Evolutionary conservation across 2,329 filamentous ascomycete species (phyloP).

Genomic region (Escovopsis sp.): DNA sequence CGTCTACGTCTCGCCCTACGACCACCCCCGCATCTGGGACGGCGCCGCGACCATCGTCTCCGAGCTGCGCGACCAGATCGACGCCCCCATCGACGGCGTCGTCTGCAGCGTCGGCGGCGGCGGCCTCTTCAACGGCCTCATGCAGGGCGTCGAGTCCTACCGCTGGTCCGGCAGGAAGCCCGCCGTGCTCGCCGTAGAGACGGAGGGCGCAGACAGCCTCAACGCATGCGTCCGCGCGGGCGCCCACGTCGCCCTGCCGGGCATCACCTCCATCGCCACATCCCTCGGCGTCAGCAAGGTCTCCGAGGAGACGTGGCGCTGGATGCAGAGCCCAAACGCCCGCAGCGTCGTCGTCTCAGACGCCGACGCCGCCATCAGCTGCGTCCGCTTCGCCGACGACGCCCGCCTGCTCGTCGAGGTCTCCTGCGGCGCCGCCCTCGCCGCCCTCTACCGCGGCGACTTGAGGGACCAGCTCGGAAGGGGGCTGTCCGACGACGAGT

Average conservation of each 20-base stretch:
- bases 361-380: conserved; percentile 65
- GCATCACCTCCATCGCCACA: conserved; percentile 62
- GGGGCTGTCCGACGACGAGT: conserved; percentile 39
- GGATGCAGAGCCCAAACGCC: conserved; percentile 32
- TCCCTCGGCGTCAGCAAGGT: conserved; percentile 63
- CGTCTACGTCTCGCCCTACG: conserved; percentile 57
- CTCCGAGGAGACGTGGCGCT: conserved; percentile 50
- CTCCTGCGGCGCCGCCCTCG: conserved; percentile 71
- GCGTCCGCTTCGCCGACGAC: conserved; percentile 65
- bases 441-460: conserved; percentile 47
- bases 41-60: conserved; percentile 47
- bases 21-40: conserved; percentile 52
- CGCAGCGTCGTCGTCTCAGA: conserved; percentile 24
- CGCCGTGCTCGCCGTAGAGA: conserved; percentile 60
- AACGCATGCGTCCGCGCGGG: conserved; percentile 43
- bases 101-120: conserved; percentile 72
- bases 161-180: conserved; percentile 21
- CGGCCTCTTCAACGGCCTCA: conserved; percentile 62
- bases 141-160: conserved; percentile 47
- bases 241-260: conserved; percentile 46
- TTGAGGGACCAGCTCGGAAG: conserved; percentile 46
- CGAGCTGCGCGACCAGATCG: conserved; percentile 28
- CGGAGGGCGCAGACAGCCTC: conserved; percentile 56
- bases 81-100: conserved; percentile 46
- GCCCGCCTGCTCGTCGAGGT: conserved; percentile 70